Conservation (phyloP, 1,284 basidiomycete genomes). For the Abortiporus biennis region DNA sequence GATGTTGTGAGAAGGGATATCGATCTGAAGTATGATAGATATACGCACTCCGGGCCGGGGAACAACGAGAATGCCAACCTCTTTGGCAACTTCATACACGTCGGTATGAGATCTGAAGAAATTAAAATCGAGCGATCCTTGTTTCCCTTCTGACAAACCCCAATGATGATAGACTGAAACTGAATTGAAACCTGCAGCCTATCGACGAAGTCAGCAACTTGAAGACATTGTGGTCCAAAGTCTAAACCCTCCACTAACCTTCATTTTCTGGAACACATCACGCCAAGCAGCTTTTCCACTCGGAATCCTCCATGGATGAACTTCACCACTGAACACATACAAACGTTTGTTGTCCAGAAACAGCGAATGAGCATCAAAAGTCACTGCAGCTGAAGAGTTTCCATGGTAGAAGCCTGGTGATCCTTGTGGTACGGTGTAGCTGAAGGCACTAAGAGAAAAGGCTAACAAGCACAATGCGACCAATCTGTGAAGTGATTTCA, state of each 20-base stretch:
- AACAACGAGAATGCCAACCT: constrained; percentile 59
- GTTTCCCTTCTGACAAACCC: constrained; percentile 35
- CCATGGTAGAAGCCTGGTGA: constrained; percentile 31
- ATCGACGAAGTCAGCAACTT: constrained; percentile 1
- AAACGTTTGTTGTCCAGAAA: constrained; percentile 36
- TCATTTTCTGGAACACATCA: constrained; percentile 38
- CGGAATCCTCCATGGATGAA: constrained; percentile 44
- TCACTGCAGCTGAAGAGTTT: constrained; percentile 30
- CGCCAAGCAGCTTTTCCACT: constrained; percentile 38
- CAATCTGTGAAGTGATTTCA: background rate
- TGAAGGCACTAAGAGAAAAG: constrained; percentile 2
- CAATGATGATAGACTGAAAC: constrained; percentile 41
- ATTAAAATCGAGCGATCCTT: constrained; percentile 26
- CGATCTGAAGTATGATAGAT: background rate
- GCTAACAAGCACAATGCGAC: background rate
- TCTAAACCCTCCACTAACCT: constrained; percentile 11
- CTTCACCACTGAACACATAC: constrained; percentile 36
- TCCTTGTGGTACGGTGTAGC: constrained; percentile 16
- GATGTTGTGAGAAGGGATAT: background rate
- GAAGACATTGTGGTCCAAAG: background rate
- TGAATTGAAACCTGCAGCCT: constrained; percentile 44
- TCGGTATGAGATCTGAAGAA: constrained; percentile 19
- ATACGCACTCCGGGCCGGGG: constrained; percentile 47
- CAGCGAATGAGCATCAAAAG: constrained; percentile 37
- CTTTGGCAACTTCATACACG: constrained; percentile 53